These are phyloP conservation scores for Cladochytrium replicatum DNA, from an alignment of 192 early-diverging fungal genomes.

Conservation along the genomic window DNA sequence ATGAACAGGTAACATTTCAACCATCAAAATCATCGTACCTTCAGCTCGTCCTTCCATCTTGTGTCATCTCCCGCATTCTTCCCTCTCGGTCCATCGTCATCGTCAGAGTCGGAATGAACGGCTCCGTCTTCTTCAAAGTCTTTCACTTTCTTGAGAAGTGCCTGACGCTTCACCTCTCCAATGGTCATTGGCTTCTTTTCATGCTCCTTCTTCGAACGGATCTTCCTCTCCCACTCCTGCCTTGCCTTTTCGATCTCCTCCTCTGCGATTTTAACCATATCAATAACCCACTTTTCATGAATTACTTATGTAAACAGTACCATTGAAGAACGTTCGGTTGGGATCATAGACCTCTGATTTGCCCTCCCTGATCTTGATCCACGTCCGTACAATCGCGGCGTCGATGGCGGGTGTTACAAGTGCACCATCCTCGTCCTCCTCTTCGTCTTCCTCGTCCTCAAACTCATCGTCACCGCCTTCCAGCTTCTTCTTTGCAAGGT, in stretches of 20 bases:
- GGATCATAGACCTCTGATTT: slow-evolving; percentile 78
- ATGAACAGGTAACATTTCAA: neutral
- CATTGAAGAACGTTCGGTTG: slow-evolving; percentile 60
- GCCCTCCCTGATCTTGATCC: slow-evolving; percentile 63
- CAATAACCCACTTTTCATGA: neutral
- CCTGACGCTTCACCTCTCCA: slow-evolving; percentile 76
- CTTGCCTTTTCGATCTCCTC: slow-evolving; percentile 49
- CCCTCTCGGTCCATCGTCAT: slow-evolving; percentile 20
- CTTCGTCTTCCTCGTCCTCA: too few species aligned
- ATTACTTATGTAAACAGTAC: slow-evolving; percentile 6
- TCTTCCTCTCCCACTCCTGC: slow-evolving; percentile 60
- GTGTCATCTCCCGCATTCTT: slow-evolving; percentile 83
- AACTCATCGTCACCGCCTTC: too few species aligned
- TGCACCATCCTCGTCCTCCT: slow-evolving; percentile 71
- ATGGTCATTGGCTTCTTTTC: slow-evolving; percentile 60
- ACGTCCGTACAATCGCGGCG: slow-evolving; percentile 87
- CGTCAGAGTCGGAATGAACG: slow-evolving; percentile 15
- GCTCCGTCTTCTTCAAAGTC: slow-evolving; percentile 32
- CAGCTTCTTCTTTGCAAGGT: too few species aligned
- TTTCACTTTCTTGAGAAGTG: slow-evolving; percentile 44
- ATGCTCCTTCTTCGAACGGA: slow-evolving; percentile 30
- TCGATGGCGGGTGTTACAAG: slow-evolving; percentile 84
- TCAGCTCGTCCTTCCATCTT: slow-evolving; percentile 62
- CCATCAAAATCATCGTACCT: slow-evolving; percentile 20
- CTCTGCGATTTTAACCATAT: slow-evolving; percentile 25